Percentiles rank a stretch among this genome's conserved stretches.
Conservation (phyloP, 1,284 basidiomycete genomes). For the Puccinia hordei region DNA sequence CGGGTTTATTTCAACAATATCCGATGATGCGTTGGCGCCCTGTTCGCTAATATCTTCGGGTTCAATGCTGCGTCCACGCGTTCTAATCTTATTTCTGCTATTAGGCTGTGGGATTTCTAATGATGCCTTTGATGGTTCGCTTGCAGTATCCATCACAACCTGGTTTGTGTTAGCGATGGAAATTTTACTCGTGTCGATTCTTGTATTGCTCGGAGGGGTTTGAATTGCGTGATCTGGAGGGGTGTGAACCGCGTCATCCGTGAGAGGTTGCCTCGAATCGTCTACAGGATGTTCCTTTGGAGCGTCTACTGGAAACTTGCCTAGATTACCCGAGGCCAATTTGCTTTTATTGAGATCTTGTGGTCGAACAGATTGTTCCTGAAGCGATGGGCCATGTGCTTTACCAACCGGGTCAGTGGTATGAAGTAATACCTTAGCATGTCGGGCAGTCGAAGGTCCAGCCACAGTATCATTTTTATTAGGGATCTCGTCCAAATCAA, state of each 20-base stretch:
- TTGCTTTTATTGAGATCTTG: neutral
- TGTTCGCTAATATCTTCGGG: conserved; percentile 4
- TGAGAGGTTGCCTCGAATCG: neutral
- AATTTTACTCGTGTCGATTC: neutral
- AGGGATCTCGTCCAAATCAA: conserved; percentile 29
- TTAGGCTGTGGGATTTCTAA: neutral
- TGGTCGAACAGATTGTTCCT: neutral
- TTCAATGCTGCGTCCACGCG: conserved; percentile 23
- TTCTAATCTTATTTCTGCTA: neutral
- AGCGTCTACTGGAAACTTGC: neutral
- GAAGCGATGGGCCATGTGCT: conserved; percentile 9
- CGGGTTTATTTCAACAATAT: conserved; percentile 15
- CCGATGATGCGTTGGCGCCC: conserved; percentile 6
- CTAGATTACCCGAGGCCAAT: neutral
- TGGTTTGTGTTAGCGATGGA: neutral
- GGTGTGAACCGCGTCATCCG: neutral
- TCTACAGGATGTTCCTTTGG: neutral
- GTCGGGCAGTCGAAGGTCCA: neutral
- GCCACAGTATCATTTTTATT: conserved; percentile 4
- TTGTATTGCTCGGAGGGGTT: neutral
- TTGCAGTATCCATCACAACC: neutral
- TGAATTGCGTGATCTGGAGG: neutral
- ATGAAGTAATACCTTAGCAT: neutral
- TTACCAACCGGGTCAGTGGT: neutral
- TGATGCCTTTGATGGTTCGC: neutral